Percentiles rank a stretch among this genome's conserved stretches.
phyloP scores from a whole-genome alignment of 2,329 filamentous ascomycete species.

The Xylariaceae sp. region DNA sequence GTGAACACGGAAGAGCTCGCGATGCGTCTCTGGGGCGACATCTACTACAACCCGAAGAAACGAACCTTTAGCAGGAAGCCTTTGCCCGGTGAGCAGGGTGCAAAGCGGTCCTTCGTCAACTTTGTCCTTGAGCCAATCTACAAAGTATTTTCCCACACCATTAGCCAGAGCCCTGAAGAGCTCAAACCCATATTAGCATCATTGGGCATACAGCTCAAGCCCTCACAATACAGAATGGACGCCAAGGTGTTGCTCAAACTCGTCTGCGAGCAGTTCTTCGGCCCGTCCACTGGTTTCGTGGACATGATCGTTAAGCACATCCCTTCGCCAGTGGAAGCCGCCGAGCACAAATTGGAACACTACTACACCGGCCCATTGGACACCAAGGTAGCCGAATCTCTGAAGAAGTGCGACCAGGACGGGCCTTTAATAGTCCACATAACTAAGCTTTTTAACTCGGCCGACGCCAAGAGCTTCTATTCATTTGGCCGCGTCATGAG shows the following conservation, averaged over 20 bases:
- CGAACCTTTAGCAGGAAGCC: conserved; percentile 84
- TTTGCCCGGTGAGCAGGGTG: conserved; percentile 65
- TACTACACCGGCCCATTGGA: conserved; percentile 93
- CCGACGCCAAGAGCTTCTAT: conserved; percentile 86
- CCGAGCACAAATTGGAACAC: conserved; percentile 69
- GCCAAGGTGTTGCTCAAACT: conserved; percentile 83
- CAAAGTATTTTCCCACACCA: conserved; percentile 92
- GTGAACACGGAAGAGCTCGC: conserved; percentile 82
- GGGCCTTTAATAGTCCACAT: conserved; percentile 88
- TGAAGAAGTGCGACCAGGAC: conserved; percentile 79
- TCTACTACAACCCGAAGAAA: conserved; percentile 90
- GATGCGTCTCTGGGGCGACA: conserved; percentile 85
- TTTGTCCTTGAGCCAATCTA: conserved; percentile 96
- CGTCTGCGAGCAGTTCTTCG: conserved; percentile 95
- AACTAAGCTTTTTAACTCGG: conserved; percentile 87
- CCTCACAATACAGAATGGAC: conserved; percentile 85
- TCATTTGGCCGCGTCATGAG: conserved; percentile 90
- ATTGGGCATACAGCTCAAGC: conserved; percentile 82
- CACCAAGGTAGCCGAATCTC: conserved; percentile 72
- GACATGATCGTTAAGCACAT: conserved; percentile 92
- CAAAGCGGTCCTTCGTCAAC: conserved; percentile 84
- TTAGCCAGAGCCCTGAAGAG: conserved; percentile 83
- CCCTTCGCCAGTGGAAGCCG: conserved; percentile 78
- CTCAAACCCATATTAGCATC: conserved; percentile 72
- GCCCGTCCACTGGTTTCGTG: conserved; percentile 81